A percentile compares a stretch with the other conserved stretches of the same genome.
phyloP scores from a whole-genome alignment of 257 asterid species.

The Solanum etuberosum region DNA sequence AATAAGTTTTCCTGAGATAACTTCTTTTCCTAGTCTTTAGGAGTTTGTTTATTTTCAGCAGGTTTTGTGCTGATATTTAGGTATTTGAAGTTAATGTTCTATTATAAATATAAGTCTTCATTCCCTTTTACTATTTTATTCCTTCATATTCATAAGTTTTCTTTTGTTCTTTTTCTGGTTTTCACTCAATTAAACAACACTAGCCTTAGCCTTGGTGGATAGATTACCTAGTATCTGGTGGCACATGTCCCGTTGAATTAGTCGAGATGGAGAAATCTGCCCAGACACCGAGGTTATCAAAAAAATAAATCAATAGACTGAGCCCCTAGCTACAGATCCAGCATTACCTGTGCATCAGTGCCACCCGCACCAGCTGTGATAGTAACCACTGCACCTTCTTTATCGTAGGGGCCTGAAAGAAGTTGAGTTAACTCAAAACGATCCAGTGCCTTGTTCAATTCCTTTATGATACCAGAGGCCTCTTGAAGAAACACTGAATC shows the following conservation, averaged over 20 bases:
- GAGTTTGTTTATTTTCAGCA: not conserved
- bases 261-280: not conserved
- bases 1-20: not conserved
- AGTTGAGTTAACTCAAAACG: constrained; percentile 84
- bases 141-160: not conserved
- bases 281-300: not conserved
- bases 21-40: not conserved
- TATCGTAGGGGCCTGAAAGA: constrained; percentile 89
- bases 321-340: not conserved
- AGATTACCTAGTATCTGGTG: not conserved
- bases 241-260: not conserved
- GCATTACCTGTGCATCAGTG: constrained; percentile 95
- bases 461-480: constrained; percentile 70
- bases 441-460: constrained; percentile 70
- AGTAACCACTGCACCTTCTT: constrained; percentile 78
- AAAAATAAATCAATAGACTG: not conserved
- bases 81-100: not conserved
- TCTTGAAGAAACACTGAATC: constrained; percentile 75
- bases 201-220: not conserved
- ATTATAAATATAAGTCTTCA: not conserved
- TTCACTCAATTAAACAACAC: not conserved
- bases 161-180: not conserved
- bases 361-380: constrained; percentile 98
- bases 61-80: not conserved
- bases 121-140: not conserved